Evolutionary conservation across 2,329 filamentous ascomycete genomes (phyloP), one percentile per base, ranked within the genome.

Genomic region (Coleophoma eucalyptorum): DNA sequence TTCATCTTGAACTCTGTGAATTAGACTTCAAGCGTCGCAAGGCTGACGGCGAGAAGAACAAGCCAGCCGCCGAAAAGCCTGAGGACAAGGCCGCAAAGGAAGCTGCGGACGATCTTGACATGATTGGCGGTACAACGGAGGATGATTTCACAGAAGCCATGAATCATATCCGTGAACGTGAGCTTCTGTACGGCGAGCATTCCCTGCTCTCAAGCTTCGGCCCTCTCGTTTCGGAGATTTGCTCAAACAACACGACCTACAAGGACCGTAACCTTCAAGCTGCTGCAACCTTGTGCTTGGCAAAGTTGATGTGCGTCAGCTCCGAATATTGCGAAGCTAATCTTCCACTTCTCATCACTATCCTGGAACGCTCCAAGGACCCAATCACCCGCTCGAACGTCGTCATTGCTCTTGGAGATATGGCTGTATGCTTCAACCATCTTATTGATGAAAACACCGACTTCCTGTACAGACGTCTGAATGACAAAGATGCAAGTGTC

Each of bases 371-470:
- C 31, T 97, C 91, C 2, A 83, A 90, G 32, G 90, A 97, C 62
- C 88, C 95, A 1, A 96, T 92, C 16, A 93, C 96, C 37, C 86
- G 94, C 47, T 96, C 90, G 62, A 99, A 99, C 65, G 90, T 95
- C 10, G 95, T 99, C 16, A 96, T 99, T 60, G 93, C 94, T 0
- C 83, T 99, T 0, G 94, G 94, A 37, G 94, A 99, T 66, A 99
- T 99, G 94, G 95, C 95, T 0, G 94, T 99, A 19, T 97, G 92
- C 79, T 99, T 99, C 79, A 99, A 99, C 66, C 94, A 99, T 65
- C 81, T 99, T 46, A 97, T 99, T 60, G 95, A 99, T 65, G 95
- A 99, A 72, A 97, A 99, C 69, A 99, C 94, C 0, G 94, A 99
- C 67, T 99, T 97, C 75, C 72, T 99, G 40, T 99, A 99, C 71